Percentiles rank a stretch among this genome's conserved stretches.
Conservation (phyloP, 352 stramenopile genomes). For the Globisporangium cederbergense region DNA sequence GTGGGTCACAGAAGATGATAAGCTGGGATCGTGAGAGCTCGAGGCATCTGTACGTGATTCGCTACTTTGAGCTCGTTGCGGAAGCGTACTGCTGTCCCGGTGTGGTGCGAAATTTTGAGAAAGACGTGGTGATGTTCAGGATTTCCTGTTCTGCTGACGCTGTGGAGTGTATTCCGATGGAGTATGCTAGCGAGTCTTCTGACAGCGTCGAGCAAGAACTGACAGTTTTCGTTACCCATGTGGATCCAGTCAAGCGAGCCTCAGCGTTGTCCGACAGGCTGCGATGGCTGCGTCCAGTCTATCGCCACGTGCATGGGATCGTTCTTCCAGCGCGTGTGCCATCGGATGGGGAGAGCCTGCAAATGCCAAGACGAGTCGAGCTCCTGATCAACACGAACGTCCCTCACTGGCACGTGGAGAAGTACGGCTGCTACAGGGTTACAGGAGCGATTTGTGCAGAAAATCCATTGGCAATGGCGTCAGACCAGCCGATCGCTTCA, state of each 20-base stretch:
- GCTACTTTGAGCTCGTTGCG: slow-evolving; percentile 28
- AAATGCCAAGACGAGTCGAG: slow-evolving; percentile 22
- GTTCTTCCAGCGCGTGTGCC: slow-evolving; percentile 15
- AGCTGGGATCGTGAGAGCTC: slow-evolving; percentile 9
- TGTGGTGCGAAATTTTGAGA: slow-evolving; percentile 6
- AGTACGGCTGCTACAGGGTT: slow-evolving; percentile 32
- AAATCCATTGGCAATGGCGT: neutral
- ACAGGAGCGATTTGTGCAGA: slow-evolving; percentile 11
- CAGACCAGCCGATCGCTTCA: neutral
- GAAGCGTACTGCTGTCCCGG: slow-evolving; percentile 26
- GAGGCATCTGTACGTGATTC: slow-evolving; percentile 25
- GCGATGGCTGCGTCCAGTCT: slow-evolving; percentile 14
- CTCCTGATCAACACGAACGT: slow-evolving; percentile 26
- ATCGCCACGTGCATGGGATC: slow-evolving; percentile 37
- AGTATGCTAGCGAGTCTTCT: neutral
- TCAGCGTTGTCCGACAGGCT: neutral
- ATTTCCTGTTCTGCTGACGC: slow-evolving; percentile 22
- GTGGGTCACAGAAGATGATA: neutral
- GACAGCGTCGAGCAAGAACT: slow-evolving; percentile 9
- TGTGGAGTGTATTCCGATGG: slow-evolving; percentile 26
- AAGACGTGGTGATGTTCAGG: slow-evolving; percentile 19
- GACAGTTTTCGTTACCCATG: slow-evolving; percentile 28
- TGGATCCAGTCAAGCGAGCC: slow-evolving; percentile 18
- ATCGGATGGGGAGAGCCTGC: neutral
- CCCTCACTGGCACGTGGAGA: slow-evolving; percentile 33